A percentile compares a stretch with the other conserved stretches of the same genome.
Evolutionary conservation across 2,329 filamentous ascomycete genomes (phyloP).

Genomic region (Pestalotiopsis fici): DNA sequence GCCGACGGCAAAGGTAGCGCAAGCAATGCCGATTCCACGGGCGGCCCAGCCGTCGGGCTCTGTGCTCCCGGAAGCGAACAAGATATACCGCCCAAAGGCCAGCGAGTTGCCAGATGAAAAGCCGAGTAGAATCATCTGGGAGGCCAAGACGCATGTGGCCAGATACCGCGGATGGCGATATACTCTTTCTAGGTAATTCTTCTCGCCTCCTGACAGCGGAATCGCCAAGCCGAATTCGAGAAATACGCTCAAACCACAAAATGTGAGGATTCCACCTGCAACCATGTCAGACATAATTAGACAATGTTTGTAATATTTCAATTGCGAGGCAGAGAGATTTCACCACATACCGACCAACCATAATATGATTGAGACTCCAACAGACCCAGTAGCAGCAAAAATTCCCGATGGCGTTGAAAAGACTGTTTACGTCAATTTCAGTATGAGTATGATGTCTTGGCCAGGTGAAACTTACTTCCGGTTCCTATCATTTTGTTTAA

Average conservation of each 20-base stretch:
- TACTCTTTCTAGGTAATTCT: slow-evolving; percentile 67
- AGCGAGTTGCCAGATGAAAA: slow-evolving; percentile 62
- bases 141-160: slow-evolving; percentile 58
- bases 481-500: slow-evolving; percentile 62
- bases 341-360: slow-evolving; percentile 23
- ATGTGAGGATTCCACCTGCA: slow-evolving; percentile 52
- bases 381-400: slow-evolving; percentile 52
- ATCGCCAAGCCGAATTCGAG: slow-evolving; percentile 65
- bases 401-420: slow-evolving; percentile 57
- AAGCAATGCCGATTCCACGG: slow-evolving; percentile 56
- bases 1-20: slow-evolving; percentile 54
- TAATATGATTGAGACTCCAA: slow-evolving; percentile 43
- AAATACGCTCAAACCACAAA: slow-evolving; percentile 61
- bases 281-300: neutral
- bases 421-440: slow-evolving; percentile 31
- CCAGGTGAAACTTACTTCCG: slow-evolving; percentile 43
- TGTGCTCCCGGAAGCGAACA: slow-evolving; percentile 51
- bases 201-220: slow-evolving; percentile 63
- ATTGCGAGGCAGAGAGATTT: no score
- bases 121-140: slow-evolving; percentile 63
- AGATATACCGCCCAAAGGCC: slow-evolving; percentile 59
- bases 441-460: no score
- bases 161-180: slow-evolving; percentile 60
- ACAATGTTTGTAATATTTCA: no score
- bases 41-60: slow-evolving; percentile 54